Conservation (phyloP, 345 rosid species). For the Salix dunnii region DNA sequence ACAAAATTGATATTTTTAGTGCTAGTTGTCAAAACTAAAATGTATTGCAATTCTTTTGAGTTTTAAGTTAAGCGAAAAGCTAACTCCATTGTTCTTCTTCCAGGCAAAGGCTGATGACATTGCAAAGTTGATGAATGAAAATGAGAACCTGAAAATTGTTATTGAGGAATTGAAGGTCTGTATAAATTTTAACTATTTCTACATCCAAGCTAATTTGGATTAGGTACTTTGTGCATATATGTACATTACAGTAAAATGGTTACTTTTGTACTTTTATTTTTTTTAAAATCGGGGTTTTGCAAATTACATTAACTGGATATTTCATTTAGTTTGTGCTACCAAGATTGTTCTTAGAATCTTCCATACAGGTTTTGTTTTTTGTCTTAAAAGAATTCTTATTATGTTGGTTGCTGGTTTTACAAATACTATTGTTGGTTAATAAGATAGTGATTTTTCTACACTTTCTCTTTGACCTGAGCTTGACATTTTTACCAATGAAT, state of each 20-base stretch:
- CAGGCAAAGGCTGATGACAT: conserved; percentile 99
- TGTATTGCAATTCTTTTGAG: background rate
- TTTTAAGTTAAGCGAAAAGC: conserved; percentile 16
- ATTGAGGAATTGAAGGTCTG: conserved; percentile 87
- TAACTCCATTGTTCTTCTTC: conserved; percentile 13
- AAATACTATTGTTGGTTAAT: background rate
- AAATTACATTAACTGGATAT: background rate
- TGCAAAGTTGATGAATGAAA: conserved; percentile 88
- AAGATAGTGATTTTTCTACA: background rate
- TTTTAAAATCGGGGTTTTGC: background rate
- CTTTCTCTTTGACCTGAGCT: background rate
- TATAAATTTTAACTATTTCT: conserved; percentile 15
- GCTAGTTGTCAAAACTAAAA: background rate
- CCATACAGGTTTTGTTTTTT: background rate
- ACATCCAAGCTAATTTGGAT: background rate
- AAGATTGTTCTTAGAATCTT: background rate
- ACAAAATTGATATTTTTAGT: background rate
- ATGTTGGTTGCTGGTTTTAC: background rate
- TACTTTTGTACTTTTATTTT: background rate
- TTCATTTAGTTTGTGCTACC: background rate
- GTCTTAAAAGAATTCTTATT: background rate
- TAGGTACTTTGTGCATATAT: background rate
- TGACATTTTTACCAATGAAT: conserved; percentile 10
- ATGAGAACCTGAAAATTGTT: conserved; percentile 77
- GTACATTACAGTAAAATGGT: background rate